phyloP scores from a whole-genome alignment of 345 rosid species.

The Gossypium herbaceum region DNA sequence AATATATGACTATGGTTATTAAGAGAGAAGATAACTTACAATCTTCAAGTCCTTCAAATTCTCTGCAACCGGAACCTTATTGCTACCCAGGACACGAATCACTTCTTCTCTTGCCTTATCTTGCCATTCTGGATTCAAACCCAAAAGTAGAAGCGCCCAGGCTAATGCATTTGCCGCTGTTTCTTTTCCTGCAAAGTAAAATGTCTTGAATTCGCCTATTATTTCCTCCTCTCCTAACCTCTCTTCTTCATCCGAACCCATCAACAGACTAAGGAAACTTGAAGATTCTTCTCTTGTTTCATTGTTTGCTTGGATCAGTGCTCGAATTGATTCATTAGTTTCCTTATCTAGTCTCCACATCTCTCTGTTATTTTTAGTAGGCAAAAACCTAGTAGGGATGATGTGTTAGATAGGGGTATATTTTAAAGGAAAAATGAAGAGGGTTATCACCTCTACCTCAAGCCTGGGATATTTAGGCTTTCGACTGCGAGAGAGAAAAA shows the following conservation, averaged over 20 bases:
- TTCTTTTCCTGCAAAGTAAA: slow-evolving; percentile 86
- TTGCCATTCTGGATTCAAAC: slow-evolving; percentile 80
- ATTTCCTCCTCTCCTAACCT: slow-evolving; percentile 58
- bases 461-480: slow-evolving; percentile 70
- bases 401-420: neutral
- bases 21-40: slow-evolving; percentile 36
- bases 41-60: slow-evolving; percentile 52
- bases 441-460: slow-evolving; percentile 40
- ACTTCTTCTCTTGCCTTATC: slow-evolving; percentile 70
- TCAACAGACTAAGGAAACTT: slow-evolving; percentile 55
- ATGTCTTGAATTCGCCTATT: slow-evolving; percentile 81
- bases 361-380: slow-evolving; percentile 67
- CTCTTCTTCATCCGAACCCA: slow-evolving; percentile 56
- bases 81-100: slow-evolving; percentile 30
- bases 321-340: slow-evolving; percentile 49
- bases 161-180: slow-evolving; percentile 65
- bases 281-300: slow-evolving; percentile 34
- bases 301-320: slow-evolving; percentile 41
- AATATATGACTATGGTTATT: too few species aligned
- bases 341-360: slow-evolving; percentile 64
- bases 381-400: slow-evolving; percentile 49
- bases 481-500: slow-evolving; percentile 50
- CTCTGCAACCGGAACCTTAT: slow-evolving; percentile 33
- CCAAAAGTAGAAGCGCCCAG: slow-evolving; percentile 62
- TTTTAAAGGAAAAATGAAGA: neutral